Evolutionary conservation across 176 grass and related monocot genomes (phyloP).

Genomic region (Ensete glaucum): DNA sequence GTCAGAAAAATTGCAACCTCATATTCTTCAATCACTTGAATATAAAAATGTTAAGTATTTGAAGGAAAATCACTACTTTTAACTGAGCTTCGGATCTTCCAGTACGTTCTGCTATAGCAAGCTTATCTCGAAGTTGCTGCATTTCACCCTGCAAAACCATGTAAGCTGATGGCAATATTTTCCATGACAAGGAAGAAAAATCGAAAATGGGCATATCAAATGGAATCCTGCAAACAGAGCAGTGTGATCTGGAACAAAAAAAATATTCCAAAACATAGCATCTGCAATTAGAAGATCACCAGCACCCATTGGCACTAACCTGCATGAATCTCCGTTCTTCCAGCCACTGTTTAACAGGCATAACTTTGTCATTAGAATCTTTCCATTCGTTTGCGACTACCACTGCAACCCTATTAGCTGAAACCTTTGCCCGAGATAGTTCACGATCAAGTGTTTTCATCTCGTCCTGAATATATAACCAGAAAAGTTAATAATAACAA

Average conservation of each 20-base stretch:
- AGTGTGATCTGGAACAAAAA: too few relatives aligned
- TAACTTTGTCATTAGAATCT: conserved; percentile 99
- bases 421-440: conserved; percentile 90
- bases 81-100: conserved; percentile 85
- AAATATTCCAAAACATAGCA: too few relatives aligned
- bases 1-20: not conserved
- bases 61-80: conserved; percentile 39
- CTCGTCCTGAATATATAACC: conserved; percentile 59
- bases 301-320: conserved; percentile 27
- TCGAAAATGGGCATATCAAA: not conserved
- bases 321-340: conserved; percentile 95
- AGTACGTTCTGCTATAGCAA: conserved; percentile 78
- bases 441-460: conserved; percentile 90
- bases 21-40: not conserved
- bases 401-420: conserved; percentile 87
- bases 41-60: conserved; percentile 9
- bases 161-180: not conserved
- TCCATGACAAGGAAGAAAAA: not conserved
- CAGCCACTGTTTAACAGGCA: conserved; percentile 99
- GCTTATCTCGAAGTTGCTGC: conserved; percentile 88
- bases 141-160: conserved; percentile 58
- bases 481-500: conserved; percentile 18
- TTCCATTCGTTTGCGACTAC: conserved; percentile 99
- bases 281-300: not conserved
- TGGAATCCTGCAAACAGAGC: not conserved